Percentiles rank a stretch among this genome's conserved stretches.
Conservation (phyloP, 2,329 filamentous ascomycete species). For the Alternaria tenuissima region DNA sequence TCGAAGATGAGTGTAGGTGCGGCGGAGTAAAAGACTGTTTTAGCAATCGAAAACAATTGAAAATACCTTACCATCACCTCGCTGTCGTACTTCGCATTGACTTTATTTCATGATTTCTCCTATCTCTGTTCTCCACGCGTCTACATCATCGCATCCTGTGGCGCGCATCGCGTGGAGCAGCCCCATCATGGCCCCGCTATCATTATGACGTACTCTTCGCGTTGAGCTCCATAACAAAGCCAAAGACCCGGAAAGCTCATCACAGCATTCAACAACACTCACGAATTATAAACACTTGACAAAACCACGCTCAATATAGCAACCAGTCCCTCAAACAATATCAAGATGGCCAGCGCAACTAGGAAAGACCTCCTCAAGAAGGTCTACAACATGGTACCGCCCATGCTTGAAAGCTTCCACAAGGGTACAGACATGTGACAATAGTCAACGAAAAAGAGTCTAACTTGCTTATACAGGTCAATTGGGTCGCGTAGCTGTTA, state of each 20-base stretch:
- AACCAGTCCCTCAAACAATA: not conserved
- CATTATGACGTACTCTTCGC: conserved; percentile 29
- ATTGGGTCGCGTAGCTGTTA: conserved; percentile 88
- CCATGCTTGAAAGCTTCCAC: conserved; percentile 94
- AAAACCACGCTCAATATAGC: not conserved
- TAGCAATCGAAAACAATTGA: conserved; percentile 16
- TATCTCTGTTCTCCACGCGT: not conserved
- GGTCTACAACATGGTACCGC: conserved; percentile 89
- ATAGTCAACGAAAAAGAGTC: not conserved
- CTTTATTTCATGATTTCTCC: not conserved
- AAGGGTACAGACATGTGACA: conserved; percentile 70
- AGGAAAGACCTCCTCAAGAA: conserved; percentile 80
- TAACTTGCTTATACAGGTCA: conserved; percentile 69
- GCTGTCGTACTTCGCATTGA: not conserved
- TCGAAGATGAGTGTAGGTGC: conserved; percentile 2
- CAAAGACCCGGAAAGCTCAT: conserved; percentile 13
- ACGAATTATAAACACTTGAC: not conserved
- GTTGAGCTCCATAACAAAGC: conserved; percentile 22
- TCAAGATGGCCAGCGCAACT: conserved; percentile 60
- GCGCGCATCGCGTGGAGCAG: conserved; percentile 27
- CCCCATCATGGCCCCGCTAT: conserved; percentile 23
- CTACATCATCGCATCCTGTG: conserved; percentile 15
- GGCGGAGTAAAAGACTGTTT: conserved; percentile 19
- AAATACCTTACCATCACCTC: not conserved
- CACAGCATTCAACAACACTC: conserved; percentile 11